Evolutionary conservation across 768 basidiomycete species (phyloP), one percentile per base, ranked within the genome.

Genomic region (Xerocomellus amylosporus): DNA sequence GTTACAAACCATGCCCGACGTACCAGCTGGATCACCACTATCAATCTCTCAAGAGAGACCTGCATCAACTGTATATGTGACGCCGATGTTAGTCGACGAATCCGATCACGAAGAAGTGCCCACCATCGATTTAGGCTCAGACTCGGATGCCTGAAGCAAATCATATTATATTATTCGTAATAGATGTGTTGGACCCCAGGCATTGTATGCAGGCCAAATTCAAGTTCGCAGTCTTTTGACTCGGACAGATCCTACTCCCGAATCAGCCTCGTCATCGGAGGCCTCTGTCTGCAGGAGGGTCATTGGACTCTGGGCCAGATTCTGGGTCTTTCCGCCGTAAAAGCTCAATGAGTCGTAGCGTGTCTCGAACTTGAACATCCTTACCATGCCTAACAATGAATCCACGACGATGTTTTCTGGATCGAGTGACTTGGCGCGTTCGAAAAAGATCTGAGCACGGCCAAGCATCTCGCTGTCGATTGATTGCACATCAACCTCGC

Each of bases 91-190:
- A 26, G 48, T 65, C 41, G 69, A 69, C n/a, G 73, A 74, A n/a
- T 74, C 83, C 4, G 86, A 89, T 14, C 79, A 79, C n/a, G 86
- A 88, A 58, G 85, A 86, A 56, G 84, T 94, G 76, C 91, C 91
- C 3, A 64, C 75, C 12, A 91, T 94, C 36, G 80, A 92, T 65
- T 74, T 90, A 75, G 84, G 79, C 38, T 92, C 90, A 1, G 90
- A 93, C 68, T 88, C 89, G 5, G 91, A 92, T 39, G 46, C 37
- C 31, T 71, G 53, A 59, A 20, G 19, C 8, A 49, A 30, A n/a
- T 8, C 8, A 14, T 26, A 36, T 8, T 46, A 26, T 28, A 28
- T 17, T 39, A 43, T 33, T 22, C 40, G 49, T 36, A 37, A 38
- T 42, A 10, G 41, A 45, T 46, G 24, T 41, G 46, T 43, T 20